phyloP scores from a whole-genome alignment of 2,329 filamentous ascomycete species.

The Nothophoma quercina region DNA sequence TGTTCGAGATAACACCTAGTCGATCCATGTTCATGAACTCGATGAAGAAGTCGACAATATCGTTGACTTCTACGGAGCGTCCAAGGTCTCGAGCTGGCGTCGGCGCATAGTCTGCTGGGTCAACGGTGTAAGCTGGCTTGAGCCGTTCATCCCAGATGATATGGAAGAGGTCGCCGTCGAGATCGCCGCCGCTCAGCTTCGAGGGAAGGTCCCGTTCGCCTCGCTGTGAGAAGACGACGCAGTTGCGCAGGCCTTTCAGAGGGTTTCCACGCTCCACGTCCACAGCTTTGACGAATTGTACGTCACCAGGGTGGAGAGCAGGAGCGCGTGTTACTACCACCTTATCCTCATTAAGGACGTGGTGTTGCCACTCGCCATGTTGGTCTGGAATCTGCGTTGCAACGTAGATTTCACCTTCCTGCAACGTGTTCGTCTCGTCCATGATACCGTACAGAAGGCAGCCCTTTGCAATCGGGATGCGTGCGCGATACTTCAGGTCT shows the following conservation, averaged over 20 bases:
- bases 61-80: conserved; percentile 64
- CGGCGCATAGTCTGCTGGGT: conserved; percentile 74
- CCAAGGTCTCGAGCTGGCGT: conserved; percentile 65
- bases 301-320: conserved; percentile 81
- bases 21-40: conserved; percentile 53
- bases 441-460: conserved; percentile 83
- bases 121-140: conserved; percentile 54
- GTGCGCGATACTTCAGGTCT: conserved; percentile 77
- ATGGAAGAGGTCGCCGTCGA: conserved; percentile 84
- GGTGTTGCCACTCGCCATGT: conserved; percentile 20
- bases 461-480: conserved; percentile 74
- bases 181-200: conserved; percentile 79
- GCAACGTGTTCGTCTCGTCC: conserved; percentile 76
- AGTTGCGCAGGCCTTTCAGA: conserved; percentile 70
- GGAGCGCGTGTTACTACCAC: conserved; percentile 80
- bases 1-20: conserved; percentile 52
- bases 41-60: conserved; percentile 85
- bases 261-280: conserved; percentile 67
- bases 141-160: conserved; percentile 74
- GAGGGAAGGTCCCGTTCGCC: conserved; percentile 79
- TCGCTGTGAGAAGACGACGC: conserved; percentile 77
- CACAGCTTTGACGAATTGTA: conserved; percentile 71
- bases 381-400: conserved; percentile 58
- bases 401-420: conserved; percentile 73
- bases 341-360: conserved; percentile 31